These are phyloP conservation scores for Brassica rapa DNA, from an alignment of 345 rosid genomes.

Conservation along the genomic window DNA sequence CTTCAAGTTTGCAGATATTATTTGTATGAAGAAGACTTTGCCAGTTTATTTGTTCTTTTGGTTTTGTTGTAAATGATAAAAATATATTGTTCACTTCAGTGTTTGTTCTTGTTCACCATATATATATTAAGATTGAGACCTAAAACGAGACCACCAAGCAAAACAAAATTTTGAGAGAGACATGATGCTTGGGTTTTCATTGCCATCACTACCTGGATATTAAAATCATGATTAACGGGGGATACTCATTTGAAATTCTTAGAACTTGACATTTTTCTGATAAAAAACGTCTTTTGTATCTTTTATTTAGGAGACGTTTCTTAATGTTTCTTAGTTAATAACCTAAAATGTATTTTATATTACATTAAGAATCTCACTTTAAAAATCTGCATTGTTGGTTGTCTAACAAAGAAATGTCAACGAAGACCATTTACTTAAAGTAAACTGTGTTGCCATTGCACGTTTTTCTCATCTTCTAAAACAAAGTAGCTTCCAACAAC, in stretches of 20 bases:
- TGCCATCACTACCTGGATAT: conserved; percentile 73
- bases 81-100: conserved; percentile 1
- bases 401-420: too few species aligned
- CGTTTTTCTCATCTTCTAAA: background rate
- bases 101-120: background rate
- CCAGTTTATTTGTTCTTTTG: conserved; percentile 11
- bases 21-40: conserved; percentile 38
- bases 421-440: background rate
- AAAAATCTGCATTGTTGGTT: too few species aligned
- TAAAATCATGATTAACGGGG: too few species aligned
- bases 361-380: too few species aligned
- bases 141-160: background rate
- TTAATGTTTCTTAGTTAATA: too few species aligned
- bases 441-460: background rate
- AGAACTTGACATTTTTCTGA: too few species aligned
- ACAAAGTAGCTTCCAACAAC: background rate
- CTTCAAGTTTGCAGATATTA: conserved; percentile 43
- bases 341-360: too few species aligned
- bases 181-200: conserved; percentile 49
- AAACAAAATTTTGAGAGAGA: background rate
- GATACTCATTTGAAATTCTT: too few species aligned
- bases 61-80: conserved; percentile 31
- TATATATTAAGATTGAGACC: background rate
- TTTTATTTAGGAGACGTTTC: too few species aligned
- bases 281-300: too few species aligned